Evolutionary conservation across 768 basidiomycete species (phyloP), one percentile per base, ranked within the genome.

Genomic region (Saitozyma sp.): DNA sequence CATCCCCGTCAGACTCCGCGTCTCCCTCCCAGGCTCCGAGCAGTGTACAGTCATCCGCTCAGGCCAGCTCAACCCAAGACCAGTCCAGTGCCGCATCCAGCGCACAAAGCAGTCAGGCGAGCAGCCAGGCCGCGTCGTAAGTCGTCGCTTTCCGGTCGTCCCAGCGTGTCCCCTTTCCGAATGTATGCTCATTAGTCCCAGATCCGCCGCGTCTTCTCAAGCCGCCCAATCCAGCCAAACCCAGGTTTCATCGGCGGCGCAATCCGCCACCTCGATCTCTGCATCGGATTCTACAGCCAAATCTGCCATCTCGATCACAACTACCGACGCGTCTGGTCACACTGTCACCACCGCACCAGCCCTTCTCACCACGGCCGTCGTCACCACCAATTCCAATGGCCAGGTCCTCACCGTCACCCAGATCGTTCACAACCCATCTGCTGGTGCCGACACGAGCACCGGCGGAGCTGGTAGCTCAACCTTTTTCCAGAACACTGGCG

Each of bases 401-500:
- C 67, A 68, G 51, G 73, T 76, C 14, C 63, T 68, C 58, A 80
- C 79, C 17, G 64, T 77, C 53, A 80, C 78, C 3, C 75, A 74
- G 62, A 71, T 77, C 54, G 74, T 79, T 8, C 68, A 69, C 38
- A 80, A 80, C 61, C 75, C 77, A 6, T 65, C 62, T 39, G 73
- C 71, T 7, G 57, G 58, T 8, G 56, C 66, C 54, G 73, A 76
- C 60, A 60, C 62, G 0, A 52, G 67, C 16, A 48, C 39, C 20
- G 56, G 56, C 16, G 46, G 17, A 14, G 42, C 46, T n/a, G 42
- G 13, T 3, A 60, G 11, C 54, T 39, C 20, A 19, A 53, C 58
- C 0, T 98, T 96, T 82, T 94, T 95, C 80, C 78, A 78, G 54
- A 90, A 91, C 72, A 85, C 82, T 38, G 86, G 86, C 2, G 87